Evolutionary conservation across 2,329 filamentous ascomycete species (phyloP).

Genomic region (Tricladium varicosporioides): DNA sequence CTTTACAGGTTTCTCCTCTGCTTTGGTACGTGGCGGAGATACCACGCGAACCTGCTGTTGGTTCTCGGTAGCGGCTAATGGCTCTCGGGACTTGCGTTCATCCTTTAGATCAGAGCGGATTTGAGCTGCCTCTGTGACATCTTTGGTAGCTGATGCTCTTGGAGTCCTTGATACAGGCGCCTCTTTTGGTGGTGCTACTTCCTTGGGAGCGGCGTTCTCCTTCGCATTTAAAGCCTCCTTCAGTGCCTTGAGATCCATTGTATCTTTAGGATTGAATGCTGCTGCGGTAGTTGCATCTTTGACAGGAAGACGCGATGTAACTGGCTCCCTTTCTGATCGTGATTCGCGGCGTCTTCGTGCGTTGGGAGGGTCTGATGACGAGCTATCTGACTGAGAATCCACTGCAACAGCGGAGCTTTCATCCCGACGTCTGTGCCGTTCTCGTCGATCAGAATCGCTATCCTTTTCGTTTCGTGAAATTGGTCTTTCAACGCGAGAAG

Average conservation of each 20-base stretch:
- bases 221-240: slow-evolving; percentile 32
- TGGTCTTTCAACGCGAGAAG: slow-evolving; percentile 17
- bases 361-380: slow-evolving; percentile 25
- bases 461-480: slow-evolving; percentile 14
- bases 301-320: neutral
- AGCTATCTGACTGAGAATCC: slow-evolving; percentile 25
- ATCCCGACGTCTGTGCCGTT: slow-evolving; percentile 14
- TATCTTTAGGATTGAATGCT: slow-evolving; percentile 35
- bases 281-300: slow-evolving; percentile 10
- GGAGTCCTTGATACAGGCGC: slow-evolving; percentile 18
- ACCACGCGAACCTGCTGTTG: slow-evolving; percentile 54
- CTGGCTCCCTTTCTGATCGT: slow-evolving; percentile 21
- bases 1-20: slow-evolving; percentile 69
- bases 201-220: slow-evolving; percentile 15
- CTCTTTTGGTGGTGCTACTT: slow-evolving; percentile 16
- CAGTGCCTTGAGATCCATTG: slow-evolving; percentile 33
- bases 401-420: slow-evolving; percentile 17
- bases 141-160: slow-evolving; percentile 23
- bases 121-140: slow-evolving; percentile 24
- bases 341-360: slow-evolving; percentile 17
- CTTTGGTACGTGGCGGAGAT: slow-evolving; percentile 63
- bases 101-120: slow-evolving; percentile 26
- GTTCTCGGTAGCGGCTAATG: slow-evolving; percentile 21
- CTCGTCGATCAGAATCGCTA: slow-evolving; percentile 12
- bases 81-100: slow-evolving; percentile 24